A percentile compares a stretch with the other conserved stretches of the same genome.
Conservation (phyloP, 1,139 yeast genomes). For the Taphrina pruni region DNA sequence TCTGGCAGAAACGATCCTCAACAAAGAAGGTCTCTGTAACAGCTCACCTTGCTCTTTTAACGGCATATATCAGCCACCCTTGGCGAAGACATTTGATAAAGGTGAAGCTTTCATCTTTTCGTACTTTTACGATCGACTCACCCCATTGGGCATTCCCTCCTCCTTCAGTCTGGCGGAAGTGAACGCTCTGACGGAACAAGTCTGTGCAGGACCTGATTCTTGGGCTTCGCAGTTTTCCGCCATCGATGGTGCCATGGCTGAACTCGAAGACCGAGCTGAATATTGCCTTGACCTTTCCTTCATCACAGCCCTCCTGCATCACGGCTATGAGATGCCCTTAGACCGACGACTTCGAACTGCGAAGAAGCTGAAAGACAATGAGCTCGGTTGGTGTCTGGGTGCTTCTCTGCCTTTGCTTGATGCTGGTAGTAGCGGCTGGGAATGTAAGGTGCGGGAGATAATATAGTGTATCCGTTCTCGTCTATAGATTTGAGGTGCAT, state of each 20-base stretch:
- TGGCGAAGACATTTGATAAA: conserved; percentile 72
- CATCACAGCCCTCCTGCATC: conserved; percentile 85
- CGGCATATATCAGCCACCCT: conserved; percentile 94
- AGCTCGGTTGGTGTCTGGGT: conserved; percentile 98
- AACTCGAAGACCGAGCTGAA: conserved; percentile 76
- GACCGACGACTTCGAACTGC: conserved; percentile 91
- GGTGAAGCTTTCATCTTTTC: conserved; percentile 87
- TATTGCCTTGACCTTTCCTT: conserved; percentile 94
- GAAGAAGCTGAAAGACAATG: conserved; percentile 81
- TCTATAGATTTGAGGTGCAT: neutral
- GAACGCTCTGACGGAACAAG: conserved; percentile 77
- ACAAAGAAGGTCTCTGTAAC: conserved; percentile 78
- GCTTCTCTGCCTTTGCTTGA: conserved; percentile 84
- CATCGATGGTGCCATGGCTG: conserved; percentile 65
- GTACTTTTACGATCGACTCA: conserved; percentile 90
- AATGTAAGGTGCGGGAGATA: conserved; percentile 24
- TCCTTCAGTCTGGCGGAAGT: conserved; percentile 85
- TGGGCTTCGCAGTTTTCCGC: conserved; percentile 66
- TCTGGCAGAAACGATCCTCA: conserved; percentile 79
- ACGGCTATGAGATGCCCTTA: conserved; percentile 94
- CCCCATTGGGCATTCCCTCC: conserved; percentile 91
- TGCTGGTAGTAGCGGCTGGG: conserved; percentile 32
- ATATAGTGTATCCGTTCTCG: neutral
- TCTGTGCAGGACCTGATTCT: conserved; percentile 77
- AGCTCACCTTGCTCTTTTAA: conserved; percentile 89